Evolutionary conservation across 2,329 filamentous ascomycete species (phyloP).

Genomic region (Cordyceps fumosorosea): DNA sequence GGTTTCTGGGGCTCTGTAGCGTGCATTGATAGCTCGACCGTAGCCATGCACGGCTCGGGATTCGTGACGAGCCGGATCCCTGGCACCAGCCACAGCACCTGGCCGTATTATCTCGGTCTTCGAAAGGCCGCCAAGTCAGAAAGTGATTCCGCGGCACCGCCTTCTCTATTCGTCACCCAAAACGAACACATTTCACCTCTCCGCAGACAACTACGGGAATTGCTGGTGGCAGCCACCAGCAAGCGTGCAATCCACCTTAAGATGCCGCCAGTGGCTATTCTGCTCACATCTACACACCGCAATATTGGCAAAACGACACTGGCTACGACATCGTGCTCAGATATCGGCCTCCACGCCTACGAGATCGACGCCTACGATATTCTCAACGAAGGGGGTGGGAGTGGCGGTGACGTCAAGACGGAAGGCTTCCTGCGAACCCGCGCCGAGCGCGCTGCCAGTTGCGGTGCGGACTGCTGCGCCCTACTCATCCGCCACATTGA

Average conservation of each 20-base stretch:
- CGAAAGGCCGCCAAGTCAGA: conserved; percentile 53
- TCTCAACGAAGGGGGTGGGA: conserved; percentile 74
- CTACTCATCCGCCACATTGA: conserved; percentile 88
- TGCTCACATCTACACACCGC: conserved; percentile 85
- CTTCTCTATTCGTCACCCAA: conserved; percentile 39
- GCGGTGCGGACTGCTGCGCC: conserved; percentile 75
- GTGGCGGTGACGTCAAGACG: conserved; percentile 87
- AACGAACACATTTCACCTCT: conserved; percentile 50
- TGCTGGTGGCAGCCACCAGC: conserved; percentile 85
- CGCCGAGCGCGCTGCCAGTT: conserved; percentile 81
- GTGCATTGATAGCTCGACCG: conserved; percentile 77
- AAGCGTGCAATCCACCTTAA: conserved; percentile 78
- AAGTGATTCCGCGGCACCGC: conserved; percentile 28
- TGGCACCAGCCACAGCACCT: conserved; percentile 66
- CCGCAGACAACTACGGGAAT: conserved; percentile 68
- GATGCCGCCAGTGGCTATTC: conserved; percentile 80
- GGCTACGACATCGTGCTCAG: conserved; percentile 69
- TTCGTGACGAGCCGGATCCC: conserved; percentile 78
- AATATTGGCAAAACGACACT: conserved; percentile 87
- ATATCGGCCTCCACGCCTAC: conserved; percentile 87
- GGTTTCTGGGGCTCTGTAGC: conserved; percentile 81
- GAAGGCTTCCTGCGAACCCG: conserved; percentile 84
- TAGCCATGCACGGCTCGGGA: conserved; percentile 86
- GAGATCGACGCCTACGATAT: conserved; percentile 89
- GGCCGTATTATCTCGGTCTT: conserved; percentile 84